phyloP scores from a whole-genome alignment of 73 alveolate species.

The Paramecium primaurelia region DNA sequence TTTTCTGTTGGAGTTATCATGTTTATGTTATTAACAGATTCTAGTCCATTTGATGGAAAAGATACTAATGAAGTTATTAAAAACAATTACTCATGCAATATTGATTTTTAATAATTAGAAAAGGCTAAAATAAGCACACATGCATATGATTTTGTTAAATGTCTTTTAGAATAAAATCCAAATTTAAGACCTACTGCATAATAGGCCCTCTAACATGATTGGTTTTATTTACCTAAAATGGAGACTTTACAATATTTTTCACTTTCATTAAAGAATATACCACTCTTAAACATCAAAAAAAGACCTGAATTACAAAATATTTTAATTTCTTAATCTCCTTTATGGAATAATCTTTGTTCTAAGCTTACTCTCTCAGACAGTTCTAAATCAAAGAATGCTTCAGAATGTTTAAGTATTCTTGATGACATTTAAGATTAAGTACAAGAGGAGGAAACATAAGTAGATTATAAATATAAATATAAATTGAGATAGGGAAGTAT shows the following conservation, averaged over 20 bases:
- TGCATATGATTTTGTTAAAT: background rate
- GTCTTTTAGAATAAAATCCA: background rate
- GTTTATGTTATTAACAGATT: constrained; percentile 52
- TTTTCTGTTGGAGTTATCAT: constrained; percentile 54
- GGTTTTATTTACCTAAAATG: constrained; percentile 2
- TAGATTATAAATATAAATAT: background rate
- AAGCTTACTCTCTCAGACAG: background rate
- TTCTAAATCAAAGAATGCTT: background rate
- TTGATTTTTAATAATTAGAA: background rate
- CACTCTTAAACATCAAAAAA: background rate
- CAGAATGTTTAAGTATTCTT: background rate
- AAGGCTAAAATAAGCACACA: background rate
- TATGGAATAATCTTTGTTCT: background rate
- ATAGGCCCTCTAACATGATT: background rate
- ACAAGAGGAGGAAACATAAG: background rate
- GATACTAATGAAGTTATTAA: background rate
- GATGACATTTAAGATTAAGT: background rate
- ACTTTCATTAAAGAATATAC: background rate
- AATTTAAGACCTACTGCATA: background rate
- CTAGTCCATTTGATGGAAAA: constrained; percentile 46
- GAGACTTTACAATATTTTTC: background rate
- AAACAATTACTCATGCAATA: background rate
- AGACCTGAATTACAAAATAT: background rate
- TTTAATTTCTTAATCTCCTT: background rate
- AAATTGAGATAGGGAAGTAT: background rate